Base-by-base conservation (phyloP, 2,329 filamentous ascomycete species). In the Aspergillus glaucus region DNA sequence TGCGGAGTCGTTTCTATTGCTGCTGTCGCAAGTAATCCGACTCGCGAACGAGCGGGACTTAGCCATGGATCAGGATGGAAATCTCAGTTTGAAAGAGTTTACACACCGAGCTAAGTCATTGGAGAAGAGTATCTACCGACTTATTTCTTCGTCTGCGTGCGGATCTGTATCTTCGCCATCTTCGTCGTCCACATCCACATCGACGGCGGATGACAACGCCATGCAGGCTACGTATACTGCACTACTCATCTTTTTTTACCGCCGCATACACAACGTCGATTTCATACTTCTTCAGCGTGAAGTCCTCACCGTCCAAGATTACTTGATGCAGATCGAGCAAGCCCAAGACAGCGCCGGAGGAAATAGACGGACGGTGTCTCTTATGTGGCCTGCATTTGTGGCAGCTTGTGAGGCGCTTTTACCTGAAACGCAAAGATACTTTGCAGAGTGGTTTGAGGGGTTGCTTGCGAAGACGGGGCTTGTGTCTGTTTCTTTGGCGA, bases 311-410 rank as follows among this genome's bases (percentile, higher is more conserved):
- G 49, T 58, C 7, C 40, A 37, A 12, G 17, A 28, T 6, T 46
- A 39, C 12, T 26, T 57, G 17, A 39, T 43, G 7, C 22, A 34
- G 26, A 47, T 44, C 2, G 43, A 52, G 21, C 44, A 44, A n/a
- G 47, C 51, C 9, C 45, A 49, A 43, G 30, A 8, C 26, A 30
- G 26, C 10, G 9, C 10, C 26, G 9, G 26, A 12, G 26, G 26
- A 9, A 12, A 30, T 30, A 10, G 26, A 30, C 10, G 26, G 26
- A 57, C 43, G 21, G 55, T 48, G 5, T 50, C 50, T 1, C 47
- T 57, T 3, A 57, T 57, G 22, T 59, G 55, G 53, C 56, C 53
- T 0, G 51, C 51, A 1, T 58, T 58, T 14, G 55, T 58, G n/a
- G 48, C 56, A 6, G 56, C 55, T 3, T 57, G 53, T 40, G 55